These are phyloP conservation scores for Trametes cingulata DNA, from an alignment of 768 basidiomycete species.

Conservation along the genomic window DNA sequence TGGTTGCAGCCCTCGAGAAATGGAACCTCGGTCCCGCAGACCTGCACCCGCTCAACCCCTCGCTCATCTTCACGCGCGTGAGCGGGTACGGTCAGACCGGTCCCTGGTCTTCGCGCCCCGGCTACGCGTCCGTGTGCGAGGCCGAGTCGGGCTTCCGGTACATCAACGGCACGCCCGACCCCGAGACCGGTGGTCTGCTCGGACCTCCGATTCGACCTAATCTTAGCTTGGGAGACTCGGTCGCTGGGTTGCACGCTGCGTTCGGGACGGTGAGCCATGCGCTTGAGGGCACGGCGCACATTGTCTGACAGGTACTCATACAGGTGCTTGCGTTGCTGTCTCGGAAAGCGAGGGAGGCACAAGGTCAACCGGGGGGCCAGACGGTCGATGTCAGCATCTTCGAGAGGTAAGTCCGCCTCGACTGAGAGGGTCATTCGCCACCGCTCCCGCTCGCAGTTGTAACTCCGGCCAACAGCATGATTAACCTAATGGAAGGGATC, in stretches of 20 bases:
- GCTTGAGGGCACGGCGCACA: neutral
- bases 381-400: slow-evolving; percentile 78
- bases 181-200: slow-evolving; percentile 49
- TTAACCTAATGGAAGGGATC: slow-evolving; percentile 77
- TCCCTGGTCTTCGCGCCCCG: slow-evolving; percentile 69
- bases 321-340: slow-evolving; percentile 64
- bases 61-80: slow-evolving; percentile 87
- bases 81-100: slow-evolving; percentile 78
- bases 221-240: slow-evolving; percentile 70
- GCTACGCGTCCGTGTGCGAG: slow-evolving; percentile 76
- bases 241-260: slow-evolving; percentile 71
- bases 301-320: neutral
- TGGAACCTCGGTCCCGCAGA: slow-evolving; percentile 63
- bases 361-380: slow-evolving; percentile 40
- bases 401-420: slow-evolving; percentile 54
- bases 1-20: slow-evolving; percentile 66
- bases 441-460: no score
- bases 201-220: slow-evolving; percentile 72
- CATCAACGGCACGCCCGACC: slow-evolving; percentile 67
- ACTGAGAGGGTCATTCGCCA: neutral
- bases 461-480: slow-evolving; percentile 47
- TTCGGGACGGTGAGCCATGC: slow-evolving; percentile 59
- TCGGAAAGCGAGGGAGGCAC: slow-evolving; percentile 37
- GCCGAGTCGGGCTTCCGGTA: slow-evolving; percentile 74
- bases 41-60: slow-evolving; percentile 74